phyloP scores from a whole-genome alignment of 768 basidiomycete genomes.

The Tulasnella sp. region DNA sequence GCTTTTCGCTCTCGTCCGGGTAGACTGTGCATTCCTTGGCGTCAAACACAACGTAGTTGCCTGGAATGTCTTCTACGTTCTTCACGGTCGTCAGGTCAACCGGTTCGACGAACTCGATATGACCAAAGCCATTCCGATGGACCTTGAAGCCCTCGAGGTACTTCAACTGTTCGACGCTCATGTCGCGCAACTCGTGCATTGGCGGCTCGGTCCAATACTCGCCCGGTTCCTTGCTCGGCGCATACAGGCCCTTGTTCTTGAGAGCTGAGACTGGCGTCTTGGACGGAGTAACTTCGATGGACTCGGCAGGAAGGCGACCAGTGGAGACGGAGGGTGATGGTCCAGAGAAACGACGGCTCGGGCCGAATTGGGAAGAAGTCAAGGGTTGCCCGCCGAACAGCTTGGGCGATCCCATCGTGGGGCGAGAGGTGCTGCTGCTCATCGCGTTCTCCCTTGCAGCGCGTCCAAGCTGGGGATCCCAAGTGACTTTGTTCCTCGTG shows the following conservation, averaged over 20 bases:
- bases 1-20: conserved; percentile 73
- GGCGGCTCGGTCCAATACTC: conserved; percentile 90
- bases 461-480: conserved; percentile 23
- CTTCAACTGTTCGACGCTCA: conserved; percentile 68
- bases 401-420: background rate
- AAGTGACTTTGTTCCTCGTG: conserved; percentile 10
- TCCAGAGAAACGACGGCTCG: background rate
- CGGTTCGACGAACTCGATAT: conserved; percentile 74
- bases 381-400: background rate
- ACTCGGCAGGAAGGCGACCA: background rate
- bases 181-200: conserved; percentile 62
- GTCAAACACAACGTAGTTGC: conserved; percentile 82
- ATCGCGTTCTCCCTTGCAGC: conserved; percentile 13
- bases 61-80: conserved; percentile 74
- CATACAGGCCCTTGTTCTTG: conserved; percentile 36
- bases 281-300: background rate
- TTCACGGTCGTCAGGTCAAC: conserved; percentile 79
- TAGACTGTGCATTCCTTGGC: conserved; percentile 93
- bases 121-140: conserved; percentile 85
- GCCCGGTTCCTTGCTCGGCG: conserved; percentile 56
- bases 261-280: conserved; percentile 10
- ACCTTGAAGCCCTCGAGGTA: conserved; percentile 74
- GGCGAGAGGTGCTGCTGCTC: background rate
- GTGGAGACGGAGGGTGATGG: background rate
- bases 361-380: background rate